phyloP scores from a whole-genome alignment of 768 basidiomycete genomes.

The Pleurotus tuoliensis region DNA sequence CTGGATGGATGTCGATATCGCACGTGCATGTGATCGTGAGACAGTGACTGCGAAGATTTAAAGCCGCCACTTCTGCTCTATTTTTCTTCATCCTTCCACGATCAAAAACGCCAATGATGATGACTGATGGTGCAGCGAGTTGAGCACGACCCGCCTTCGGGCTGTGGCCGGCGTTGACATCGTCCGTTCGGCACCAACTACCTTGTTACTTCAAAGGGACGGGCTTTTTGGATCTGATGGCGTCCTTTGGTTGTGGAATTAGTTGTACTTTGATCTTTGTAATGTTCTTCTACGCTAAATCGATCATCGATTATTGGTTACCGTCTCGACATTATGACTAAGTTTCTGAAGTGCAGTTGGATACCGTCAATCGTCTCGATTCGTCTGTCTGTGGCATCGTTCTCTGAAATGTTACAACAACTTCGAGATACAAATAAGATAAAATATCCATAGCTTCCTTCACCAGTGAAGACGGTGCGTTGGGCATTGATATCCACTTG shows the following conservation, averaged over 20 bases:
- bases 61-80: too few species aligned
- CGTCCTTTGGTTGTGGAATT: constrained; percentile 28
- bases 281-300: too few species aligned
- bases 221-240: constrained; percentile 53
- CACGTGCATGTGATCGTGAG: neutral
- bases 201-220: constrained; percentile 63
- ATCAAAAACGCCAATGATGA: constrained; percentile 50
- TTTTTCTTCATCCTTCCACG: constrained; percentile 40
- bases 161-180: constrained; percentile 50
- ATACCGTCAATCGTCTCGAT: neutral
- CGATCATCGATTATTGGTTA: too few species aligned
- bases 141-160: constrained; percentile 42
- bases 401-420: neutral
- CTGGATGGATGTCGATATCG: too few species aligned
- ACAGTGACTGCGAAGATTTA: neutral
- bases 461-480: constrained; percentile 86
- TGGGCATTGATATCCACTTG: constrained; percentile 87
- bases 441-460: neutral
- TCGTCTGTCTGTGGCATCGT: neutral
- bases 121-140: constrained; percentile 52
- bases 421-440: neutral
- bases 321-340: too few species aligned
- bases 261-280: too few species aligned
- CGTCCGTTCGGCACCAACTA: constrained; percentile 59
- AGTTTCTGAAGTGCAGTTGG: neutral